A percentile compares a stretch with the other conserved stretches of the same genome.
Evolutionary conservation across 1,284 basidiomycete genomes (phyloP).

Genomic region (Ceratobasidium sp.): DNA sequence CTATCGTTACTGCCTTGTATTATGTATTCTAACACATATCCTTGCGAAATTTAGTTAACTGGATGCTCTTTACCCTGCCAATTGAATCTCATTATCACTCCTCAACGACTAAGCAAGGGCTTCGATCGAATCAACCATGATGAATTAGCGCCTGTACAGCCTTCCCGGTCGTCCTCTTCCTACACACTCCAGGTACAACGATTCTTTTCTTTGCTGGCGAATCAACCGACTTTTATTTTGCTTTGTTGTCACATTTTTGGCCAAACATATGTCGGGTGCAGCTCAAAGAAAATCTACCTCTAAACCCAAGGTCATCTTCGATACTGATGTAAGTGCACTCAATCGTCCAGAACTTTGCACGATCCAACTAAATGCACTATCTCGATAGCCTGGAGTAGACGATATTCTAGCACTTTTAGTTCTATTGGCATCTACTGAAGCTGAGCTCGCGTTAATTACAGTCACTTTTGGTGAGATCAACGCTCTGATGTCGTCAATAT

Average conservation of each 20-base stretch:
- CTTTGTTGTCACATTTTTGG: too few relatives aligned
- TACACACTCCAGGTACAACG: not conserved
- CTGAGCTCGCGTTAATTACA: conserved; percentile 76
- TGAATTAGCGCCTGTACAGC: too few relatives aligned
- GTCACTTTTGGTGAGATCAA: conserved; percentile 78
- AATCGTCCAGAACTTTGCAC: not conserved
- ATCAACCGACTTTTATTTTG: too few relatives aligned
- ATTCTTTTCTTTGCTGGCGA: not conserved
- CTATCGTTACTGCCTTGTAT: conserved; percentile 44
- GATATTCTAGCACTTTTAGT: conserved; percentile 86
- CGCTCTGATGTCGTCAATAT: not conserved
- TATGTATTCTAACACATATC: conserved; percentile 48
- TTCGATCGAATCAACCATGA: too few relatives aligned
- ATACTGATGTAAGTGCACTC: conserved; percentile 44
- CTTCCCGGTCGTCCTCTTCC: too few relatives aligned
- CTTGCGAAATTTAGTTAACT: conserved; percentile 46
- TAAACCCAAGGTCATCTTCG: conserved; percentile 45
- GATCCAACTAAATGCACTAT: not conserved
- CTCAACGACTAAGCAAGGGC: too few relatives aligned
- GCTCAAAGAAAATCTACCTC: not conserved
- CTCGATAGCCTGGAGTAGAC: conserved; percentile 82
- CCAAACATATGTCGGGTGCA: not conserved
- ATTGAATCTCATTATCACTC: conserved; percentile 29
- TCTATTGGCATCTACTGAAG: conserved; percentile 79
- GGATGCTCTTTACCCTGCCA: conserved; percentile 37